These are phyloP conservation scores for Pseudomassariella vexata DNA, from an alignment of 2,329 filamentous ascomycete genomes.

Conservation along the genomic window DNA sequence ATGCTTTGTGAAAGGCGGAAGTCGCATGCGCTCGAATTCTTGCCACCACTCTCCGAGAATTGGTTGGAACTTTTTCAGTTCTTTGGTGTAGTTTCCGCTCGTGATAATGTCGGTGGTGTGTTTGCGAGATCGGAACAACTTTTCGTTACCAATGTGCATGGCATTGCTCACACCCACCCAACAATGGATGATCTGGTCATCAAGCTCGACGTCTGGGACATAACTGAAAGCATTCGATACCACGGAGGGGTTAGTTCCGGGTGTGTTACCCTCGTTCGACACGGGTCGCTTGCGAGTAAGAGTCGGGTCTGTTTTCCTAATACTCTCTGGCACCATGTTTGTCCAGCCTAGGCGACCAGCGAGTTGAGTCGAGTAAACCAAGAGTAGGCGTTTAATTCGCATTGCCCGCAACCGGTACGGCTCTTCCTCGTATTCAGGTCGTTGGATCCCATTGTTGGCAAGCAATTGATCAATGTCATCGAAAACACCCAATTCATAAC, in stretches of 20 bases:
- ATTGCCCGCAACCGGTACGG: constrained; percentile 70
- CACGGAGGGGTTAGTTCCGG: constrained; percentile 52
- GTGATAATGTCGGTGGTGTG: constrained; percentile 87
- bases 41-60: constrained; percentile 73
- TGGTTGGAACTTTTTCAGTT: constrained; percentile 76
- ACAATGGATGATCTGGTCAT: constrained; percentile 72
- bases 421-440: constrained; percentile 67
- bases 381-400: constrained; percentile 77
- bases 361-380: constrained; percentile 92
- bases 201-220: constrained; percentile 60
- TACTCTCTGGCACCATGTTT: constrained; percentile 77
- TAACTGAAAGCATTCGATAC: constrained; percentile 57
- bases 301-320: constrained; percentile 53
- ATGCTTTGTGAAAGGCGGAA: constrained; percentile 61
- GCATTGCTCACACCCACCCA: constrained; percentile 92
- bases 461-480: constrained; percentile 76
- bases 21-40: constrained; percentile 73
- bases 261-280: constrained; percentile 53
- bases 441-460: constrained; percentile 51
- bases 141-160: constrained; percentile 86
- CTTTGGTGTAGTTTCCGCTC: constrained; percentile 74
- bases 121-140: constrained; percentile 79
- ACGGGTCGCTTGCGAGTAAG: constrained; percentile 43
- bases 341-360: constrained; percentile 88
- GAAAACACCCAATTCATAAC: constrained; percentile 92